A percentile compares a stretch with the other conserved stretches of the same genome.
Conservation (phyloP, 176 grass and related monocot species). For the Oryza australiensis region DNA sequence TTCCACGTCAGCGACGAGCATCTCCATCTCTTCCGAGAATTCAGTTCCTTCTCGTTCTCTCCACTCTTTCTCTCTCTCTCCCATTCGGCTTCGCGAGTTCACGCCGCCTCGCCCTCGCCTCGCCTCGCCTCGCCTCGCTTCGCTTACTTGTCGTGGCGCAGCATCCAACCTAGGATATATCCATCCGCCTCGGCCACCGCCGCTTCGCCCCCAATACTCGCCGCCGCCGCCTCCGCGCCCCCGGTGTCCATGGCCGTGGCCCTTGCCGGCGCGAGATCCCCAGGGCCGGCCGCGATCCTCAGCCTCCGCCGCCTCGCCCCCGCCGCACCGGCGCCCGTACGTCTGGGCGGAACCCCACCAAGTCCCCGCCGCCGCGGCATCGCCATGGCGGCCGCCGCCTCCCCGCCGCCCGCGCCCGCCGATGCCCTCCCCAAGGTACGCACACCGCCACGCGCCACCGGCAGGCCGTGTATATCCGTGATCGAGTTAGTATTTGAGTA, state of each 20-base stretch:
- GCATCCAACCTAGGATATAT: not conserved
- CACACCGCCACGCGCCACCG: not conserved
- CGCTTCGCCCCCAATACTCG: not conserved
- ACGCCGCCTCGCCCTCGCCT: no score
- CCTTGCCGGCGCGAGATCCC: constrained; percentile 22
- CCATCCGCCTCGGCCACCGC: not conserved
- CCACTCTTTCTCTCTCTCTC: not conserved
- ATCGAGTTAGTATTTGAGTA: not conserved
- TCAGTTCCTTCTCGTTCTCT: not conserved
- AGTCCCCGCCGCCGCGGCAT: not conserved
- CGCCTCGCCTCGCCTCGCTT: no score
- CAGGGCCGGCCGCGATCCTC: not conserved
- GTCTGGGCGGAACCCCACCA: not conserved
- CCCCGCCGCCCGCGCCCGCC: not conserved
- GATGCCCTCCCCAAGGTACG: constrained; percentile 51
- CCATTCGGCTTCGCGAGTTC: not conserved
- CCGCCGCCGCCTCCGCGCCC: not conserved
- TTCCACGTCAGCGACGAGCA: constrained; percentile 14
- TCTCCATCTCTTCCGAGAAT: not conserved
- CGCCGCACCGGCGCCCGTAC: not conserved
- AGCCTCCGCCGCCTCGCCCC: not conserved
- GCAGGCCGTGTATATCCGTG: no score
- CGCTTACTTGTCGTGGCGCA: constrained; percentile 32
- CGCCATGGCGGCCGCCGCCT: constrained; percentile 30
- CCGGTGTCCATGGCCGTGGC: not conserved